Conservation (phyloP, 495 filamentous ascomycete genomes). For the Talaromyces proteolyticus region DNA sequence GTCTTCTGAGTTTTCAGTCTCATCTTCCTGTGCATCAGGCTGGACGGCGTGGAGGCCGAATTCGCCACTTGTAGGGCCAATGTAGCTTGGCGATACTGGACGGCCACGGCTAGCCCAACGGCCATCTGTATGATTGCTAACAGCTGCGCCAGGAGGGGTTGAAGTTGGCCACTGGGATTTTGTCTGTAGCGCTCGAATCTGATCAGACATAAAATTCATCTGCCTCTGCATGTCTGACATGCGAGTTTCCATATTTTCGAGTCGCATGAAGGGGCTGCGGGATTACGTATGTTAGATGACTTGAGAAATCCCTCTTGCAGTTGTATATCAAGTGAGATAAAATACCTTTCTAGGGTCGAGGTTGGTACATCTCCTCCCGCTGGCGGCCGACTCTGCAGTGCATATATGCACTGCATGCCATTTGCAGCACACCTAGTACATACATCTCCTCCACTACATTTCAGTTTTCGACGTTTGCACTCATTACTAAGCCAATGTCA, state of each 20-base stretch:
- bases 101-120: constrained; percentile 1
- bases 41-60: constrained; percentile 25
- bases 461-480: constrained; percentile 88
- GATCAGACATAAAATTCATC: constrained; percentile 24
- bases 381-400: constrained; percentile 10
- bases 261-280: constrained; percentile 15
- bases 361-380: background rate
- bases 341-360: constrained; percentile 19
- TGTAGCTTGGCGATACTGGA: constrained; percentile 14
- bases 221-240: constrained; percentile 25
- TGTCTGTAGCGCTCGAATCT: constrained; percentile 19
- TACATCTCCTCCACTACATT: constrained; percentile 75
- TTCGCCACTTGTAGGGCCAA: constrained; percentile 39
- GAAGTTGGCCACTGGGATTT: background rate
- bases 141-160: background rate
- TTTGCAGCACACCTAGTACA: constrained; percentile 69
- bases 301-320: background rate
- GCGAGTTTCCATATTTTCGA: constrained; percentile 22
- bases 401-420: constrained; percentile 64
- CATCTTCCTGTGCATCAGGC: constrained; percentile 2
- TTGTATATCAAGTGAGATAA: background rate
- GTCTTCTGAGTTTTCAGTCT: constrained; percentile 1
- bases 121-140: background rate
- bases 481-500: constrained; percentile 51
- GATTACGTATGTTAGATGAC: background rate